Evolutionary conservation across 768 basidiomycete species (phyloP).

Genomic region (Suillus discolor): DNA sequence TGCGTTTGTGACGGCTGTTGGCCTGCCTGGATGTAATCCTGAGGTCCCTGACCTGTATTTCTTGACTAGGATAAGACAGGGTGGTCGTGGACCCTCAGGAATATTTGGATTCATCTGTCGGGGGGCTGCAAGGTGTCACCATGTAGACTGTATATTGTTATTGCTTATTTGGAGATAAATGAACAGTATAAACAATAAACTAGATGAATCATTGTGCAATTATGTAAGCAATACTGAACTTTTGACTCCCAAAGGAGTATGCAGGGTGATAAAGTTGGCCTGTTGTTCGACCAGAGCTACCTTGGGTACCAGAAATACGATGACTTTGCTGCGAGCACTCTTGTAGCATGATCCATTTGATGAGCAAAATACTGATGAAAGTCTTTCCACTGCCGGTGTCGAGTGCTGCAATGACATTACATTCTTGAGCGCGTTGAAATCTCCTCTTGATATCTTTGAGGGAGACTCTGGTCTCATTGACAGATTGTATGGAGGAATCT

Average conservation of each 20-base stretch:
- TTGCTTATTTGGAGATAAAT: no score
- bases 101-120: no score
- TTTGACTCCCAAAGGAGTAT: constrained; percentile 70
- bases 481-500: constrained; percentile 13
- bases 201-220: no score
- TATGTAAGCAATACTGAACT: constrained; percentile 36
- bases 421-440: constrained; percentile 49
- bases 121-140: no score
- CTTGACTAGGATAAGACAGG: background rate
- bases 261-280: constrained; percentile 60
- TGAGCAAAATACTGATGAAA: constrained; percentile 60
- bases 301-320: constrained; percentile 84
- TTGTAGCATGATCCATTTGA: constrained; percentile 71
- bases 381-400: constrained; percentile 68
- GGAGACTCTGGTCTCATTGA: constrained; percentile 41
- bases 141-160: no score
- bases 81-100: no score
- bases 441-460: constrained; percentile 57
- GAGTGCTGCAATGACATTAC: constrained; percentile 59
- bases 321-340: constrained; percentile 54
- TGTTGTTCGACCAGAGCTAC: constrained; percentile 88
- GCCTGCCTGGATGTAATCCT: no score
- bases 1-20: background rate
- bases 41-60: background rate
- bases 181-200: no score